Conservation (phyloP, 2,329 filamentous ascomycete species). For the Chrysosporium queenslandicum region DNA sequence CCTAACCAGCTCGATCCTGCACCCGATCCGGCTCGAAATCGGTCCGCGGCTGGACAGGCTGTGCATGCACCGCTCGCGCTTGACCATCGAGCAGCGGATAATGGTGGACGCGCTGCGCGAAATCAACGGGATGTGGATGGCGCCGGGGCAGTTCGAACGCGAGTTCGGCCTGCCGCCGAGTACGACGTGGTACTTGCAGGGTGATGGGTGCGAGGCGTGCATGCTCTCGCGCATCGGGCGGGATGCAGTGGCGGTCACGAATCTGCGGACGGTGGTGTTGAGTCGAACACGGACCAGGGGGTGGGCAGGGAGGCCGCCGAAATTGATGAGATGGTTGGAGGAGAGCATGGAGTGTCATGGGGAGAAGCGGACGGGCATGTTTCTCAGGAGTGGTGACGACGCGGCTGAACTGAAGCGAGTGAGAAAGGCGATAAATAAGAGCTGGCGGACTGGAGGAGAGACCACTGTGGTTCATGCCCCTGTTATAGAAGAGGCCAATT, state of each 20-base stretch:
- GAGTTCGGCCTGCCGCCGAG: slow-evolving; percentile 5
- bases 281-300: slow-evolving; percentile 25
- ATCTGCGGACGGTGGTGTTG: slow-evolving; percentile 25
- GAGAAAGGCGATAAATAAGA: slow-evolving; percentile 6
- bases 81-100: slow-evolving; percentile 15
- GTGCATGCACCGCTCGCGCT: slow-evolving; percentile 12
- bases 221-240: slow-evolving; percentile 28
- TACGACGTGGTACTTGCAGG: slow-evolving; percentile 23
- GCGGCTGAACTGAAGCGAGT: slow-evolving; percentile 2
- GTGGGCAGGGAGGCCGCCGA: slow-evolving; percentile 19
- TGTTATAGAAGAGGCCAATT: neutral
- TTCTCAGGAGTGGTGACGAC: slow-evolving; percentile 10
- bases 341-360: slow-evolving; percentile 20
- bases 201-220: slow-evolving; percentile 31
- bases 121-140: slow-evolving; percentile 28
- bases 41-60: slow-evolving; percentile 19
- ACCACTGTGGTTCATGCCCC: neutral
- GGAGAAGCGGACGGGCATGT: slow-evolving; percentile 2
- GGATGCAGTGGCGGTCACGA: slow-evolving; percentile 22
- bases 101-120: slow-evolving; percentile 21
- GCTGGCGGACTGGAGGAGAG: neutral
- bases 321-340: slow-evolving; percentile 25
- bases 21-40: slow-evolving; percentile 18
- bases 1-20: slow-evolving; percentile 16
- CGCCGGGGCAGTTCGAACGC: slow-evolving; percentile 10